Percentiles rank a stretch among this genome's conserved stretches.
phyloP scores from a whole-genome alignment of 345 rosid species.

The Hibiscus mutabilis region DNA sequence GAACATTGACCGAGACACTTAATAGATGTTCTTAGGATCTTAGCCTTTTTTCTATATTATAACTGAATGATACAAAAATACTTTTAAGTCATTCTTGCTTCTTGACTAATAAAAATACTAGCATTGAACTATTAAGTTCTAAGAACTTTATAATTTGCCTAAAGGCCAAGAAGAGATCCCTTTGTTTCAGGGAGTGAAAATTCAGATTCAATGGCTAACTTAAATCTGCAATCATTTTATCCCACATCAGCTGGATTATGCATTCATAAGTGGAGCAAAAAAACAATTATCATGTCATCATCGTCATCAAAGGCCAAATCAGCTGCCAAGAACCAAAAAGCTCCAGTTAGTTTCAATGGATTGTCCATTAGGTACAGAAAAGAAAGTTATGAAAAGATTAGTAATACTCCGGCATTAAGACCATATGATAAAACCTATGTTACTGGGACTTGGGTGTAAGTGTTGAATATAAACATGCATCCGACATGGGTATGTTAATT shows the following conservation, averaged over 20 bases:
- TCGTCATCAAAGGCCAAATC: conserved; percentile 57
- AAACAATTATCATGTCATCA: conserved; percentile 38
- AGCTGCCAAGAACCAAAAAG: conserved; percentile 41
- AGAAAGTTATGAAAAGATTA: background rate
- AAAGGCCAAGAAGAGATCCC: background rate
- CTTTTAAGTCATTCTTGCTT: background rate
- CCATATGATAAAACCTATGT: background rate
- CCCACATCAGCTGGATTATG: background rate
- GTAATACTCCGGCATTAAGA: background rate
- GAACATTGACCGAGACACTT: background rate
- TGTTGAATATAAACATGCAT: background rate
- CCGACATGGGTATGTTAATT: background rate
- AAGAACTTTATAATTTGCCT: background rate
- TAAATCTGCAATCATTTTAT: background rate
- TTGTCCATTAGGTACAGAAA: background rate
- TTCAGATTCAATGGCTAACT: background rate
- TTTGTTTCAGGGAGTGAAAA: background rate
- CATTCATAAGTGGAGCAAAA: background rate
- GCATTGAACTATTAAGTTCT: background rate
- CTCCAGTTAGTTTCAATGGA: conserved; percentile 10
- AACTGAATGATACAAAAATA: background rate
- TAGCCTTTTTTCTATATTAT: background rate
- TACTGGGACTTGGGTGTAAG: background rate
- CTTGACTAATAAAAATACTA: background rate
- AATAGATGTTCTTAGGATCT: background rate